Conservation (phyloP, 306 rosid genomes). For the Fragaria vesca region DNA sequence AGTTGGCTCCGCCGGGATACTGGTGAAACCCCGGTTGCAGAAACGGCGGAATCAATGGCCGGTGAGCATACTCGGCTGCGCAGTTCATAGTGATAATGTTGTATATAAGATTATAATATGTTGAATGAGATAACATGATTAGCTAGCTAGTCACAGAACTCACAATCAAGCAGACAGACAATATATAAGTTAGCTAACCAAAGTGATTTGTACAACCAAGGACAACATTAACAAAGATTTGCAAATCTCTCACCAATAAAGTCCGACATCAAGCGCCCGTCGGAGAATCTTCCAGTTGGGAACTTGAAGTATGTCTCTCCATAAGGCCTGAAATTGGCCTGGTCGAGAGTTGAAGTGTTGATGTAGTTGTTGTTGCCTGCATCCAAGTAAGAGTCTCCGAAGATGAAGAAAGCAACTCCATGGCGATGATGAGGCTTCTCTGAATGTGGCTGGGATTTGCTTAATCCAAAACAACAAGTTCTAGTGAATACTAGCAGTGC, state of each 20-base stretch:
- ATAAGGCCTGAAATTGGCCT: slow-evolving; percentile 94
- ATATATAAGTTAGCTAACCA: slow-evolving; percentile 36
- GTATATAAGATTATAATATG: neutral
- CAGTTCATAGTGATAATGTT: neutral
- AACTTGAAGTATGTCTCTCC: slow-evolving; percentile 71
- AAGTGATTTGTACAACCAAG: slow-evolving; percentile 26
- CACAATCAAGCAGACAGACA: slow-evolving; percentile 19
- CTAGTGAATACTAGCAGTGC: neutral
- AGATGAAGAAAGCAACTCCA: slow-evolving; percentile 52
- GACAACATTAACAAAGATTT: slow-evolving; percentile 24
- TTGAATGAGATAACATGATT: neutral
- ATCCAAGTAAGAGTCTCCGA: slow-evolving; percentile 88
- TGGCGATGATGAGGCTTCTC: slow-evolving; percentile 8
- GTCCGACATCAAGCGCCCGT: slow-evolving; percentile 82
- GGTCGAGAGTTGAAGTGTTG: slow-evolving; percentile 78
- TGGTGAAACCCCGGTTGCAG: slow-evolving; percentile 59
- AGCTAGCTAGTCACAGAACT: neutral
- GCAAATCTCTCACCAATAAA: slow-evolving; percentile 60
- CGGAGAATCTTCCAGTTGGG: slow-evolving; percentile 91
- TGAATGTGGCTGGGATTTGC: slow-evolving; percentile 11
- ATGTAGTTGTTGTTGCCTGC: slow-evolving; percentile 96
- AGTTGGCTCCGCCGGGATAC: slow-evolving; percentile 67
- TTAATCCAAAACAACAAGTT: slow-evolving; percentile 22
- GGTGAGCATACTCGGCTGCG: slow-evolving; percentile 74
- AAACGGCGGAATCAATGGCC: slow-evolving; percentile 67